These are phyloP conservation scores for Diplotaxis tenuifolia DNA, from an alignment of 345 rosid species.

Conservation along the genomic window DNA sequence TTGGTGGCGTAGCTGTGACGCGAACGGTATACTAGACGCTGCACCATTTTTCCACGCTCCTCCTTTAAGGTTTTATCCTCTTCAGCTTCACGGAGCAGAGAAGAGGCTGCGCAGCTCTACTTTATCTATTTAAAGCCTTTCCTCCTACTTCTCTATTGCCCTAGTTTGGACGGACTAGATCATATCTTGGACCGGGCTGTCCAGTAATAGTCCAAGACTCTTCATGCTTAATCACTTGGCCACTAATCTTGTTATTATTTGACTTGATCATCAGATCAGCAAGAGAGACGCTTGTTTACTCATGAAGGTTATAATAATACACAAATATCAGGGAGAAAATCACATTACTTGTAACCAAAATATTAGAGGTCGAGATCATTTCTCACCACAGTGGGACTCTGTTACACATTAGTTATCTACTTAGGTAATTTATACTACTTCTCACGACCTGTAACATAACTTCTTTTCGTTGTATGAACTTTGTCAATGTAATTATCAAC, in stretches of 20 bases:
- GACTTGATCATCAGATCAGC: conserved; percentile 42
- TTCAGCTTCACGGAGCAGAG: conserved; percentile 34
- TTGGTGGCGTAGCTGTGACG: conserved; percentile 97
- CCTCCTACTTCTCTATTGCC: conserved; percentile 21
- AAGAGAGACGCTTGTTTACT: conserved; percentile 49
- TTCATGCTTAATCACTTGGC: conserved; percentile 42
- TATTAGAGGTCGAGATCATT: neutral
- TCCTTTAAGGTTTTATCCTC: conserved; percentile 40
- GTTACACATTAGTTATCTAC: conserved; percentile 63
- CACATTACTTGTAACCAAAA: neutral
- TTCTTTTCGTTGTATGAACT: neutral
- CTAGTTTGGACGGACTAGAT: conserved; percentile 43
- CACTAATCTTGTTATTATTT: conserved; percentile 74
- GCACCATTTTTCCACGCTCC: conserved; percentile 60
- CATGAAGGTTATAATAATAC: neutral
- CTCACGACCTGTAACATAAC: conserved; percentile 65
- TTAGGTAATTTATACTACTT: conserved; percentile 64
- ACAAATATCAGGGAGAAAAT: neutral
- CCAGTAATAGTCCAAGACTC: neutral
- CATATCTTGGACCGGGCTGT: neutral
- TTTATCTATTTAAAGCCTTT: conserved; percentile 4
- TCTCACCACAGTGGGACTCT: conserved; percentile 63
- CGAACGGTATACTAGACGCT: conserved; percentile 81
- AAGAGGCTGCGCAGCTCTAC: neutral
- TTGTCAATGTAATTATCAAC: too few species aligned